phyloP scores from a whole-genome alignment of 345 rosid genomes.

The Populus nigra region DNA sequence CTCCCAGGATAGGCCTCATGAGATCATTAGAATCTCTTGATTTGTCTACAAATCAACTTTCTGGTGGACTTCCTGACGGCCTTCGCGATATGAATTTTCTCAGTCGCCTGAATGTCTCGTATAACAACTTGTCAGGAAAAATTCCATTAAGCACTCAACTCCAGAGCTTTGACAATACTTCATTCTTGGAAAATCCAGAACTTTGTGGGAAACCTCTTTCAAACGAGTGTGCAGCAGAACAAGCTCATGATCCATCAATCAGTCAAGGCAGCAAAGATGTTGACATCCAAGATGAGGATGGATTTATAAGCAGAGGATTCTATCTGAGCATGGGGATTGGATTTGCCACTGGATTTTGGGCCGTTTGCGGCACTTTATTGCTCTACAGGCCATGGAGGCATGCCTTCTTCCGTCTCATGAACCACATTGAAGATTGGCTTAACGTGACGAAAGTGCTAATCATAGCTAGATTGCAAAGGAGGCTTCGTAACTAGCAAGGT shows the following conservation, averaged over 20 bases:
- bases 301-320: background rate
- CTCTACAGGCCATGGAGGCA: too few species aligned
- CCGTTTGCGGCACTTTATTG: background rate
- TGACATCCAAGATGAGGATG: background rate
- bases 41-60: background rate
- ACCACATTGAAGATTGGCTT: background rate
- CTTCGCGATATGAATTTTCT: background rate
- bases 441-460: background rate
- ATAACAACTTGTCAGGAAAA: background rate
- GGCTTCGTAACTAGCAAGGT: background rate
- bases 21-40: slow-evolving; percentile 1
- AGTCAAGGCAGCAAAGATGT: background rate
- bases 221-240: background rate
- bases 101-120: background rate
- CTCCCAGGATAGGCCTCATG: background rate
- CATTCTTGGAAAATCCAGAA: background rate
- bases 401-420: background rate
- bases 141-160: slow-evolving; percentile 3
- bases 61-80: background rate
- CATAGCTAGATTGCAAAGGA: background rate
- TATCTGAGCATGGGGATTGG: slow-evolving; percentile 8
- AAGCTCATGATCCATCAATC: background rate
- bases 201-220: slow-evolving; percentile 8
- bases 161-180: background rate
- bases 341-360: background rate